These are phyloP conservation scores for Colletotrichum tofieldiae DNA, from an alignment of 2,329 filamentous ascomycete genomes.

Conservation along the genomic window DNA sequence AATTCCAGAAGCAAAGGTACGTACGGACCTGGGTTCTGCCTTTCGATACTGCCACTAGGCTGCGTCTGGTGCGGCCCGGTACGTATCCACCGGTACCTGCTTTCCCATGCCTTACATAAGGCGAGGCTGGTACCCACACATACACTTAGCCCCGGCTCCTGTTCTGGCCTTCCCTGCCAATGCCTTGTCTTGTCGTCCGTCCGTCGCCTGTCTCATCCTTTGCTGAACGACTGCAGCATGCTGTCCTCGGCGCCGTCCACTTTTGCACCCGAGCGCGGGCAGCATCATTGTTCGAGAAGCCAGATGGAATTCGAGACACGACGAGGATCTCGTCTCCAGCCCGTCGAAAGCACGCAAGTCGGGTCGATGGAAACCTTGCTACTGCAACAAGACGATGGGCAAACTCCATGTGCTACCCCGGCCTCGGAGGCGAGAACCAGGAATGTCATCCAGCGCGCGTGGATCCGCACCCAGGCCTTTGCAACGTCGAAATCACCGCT, in stretches of 20 bases:
- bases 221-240: not conserved
- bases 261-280: not conserved
- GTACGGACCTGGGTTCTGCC: not conserved
- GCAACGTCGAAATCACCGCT: conserved; percentile 40
- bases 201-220: conserved; percentile 16
- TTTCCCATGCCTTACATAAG: conserved; percentile 33
- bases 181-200: not conserved
- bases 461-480: conserved; percentile 34
- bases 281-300: not conserved
- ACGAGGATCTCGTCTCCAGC: not conserved
- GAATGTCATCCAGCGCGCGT: conserved; percentile 17
- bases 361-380: not conserved
- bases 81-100: conserved; percentile 40
- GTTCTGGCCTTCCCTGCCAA: not conserved
- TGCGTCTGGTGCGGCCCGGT: conserved; percentile 23
- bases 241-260: not conserved
- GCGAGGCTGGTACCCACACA: not conserved
- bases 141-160: conserved; percentile 6
- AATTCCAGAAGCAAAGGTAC: conserved; percentile 37
- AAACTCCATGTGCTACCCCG: conserved; percentile 1
- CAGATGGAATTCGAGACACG: not conserved
- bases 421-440: conserved; percentile 17
- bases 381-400: not conserved
- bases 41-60: not conserved
- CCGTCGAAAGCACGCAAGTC: not conserved